Evolutionary conservation across 2,329 filamentous ascomycete genomes (phyloP), one percentile per base, ranked within the genome.

Genomic region (Penicillium vulpinum): DNA sequence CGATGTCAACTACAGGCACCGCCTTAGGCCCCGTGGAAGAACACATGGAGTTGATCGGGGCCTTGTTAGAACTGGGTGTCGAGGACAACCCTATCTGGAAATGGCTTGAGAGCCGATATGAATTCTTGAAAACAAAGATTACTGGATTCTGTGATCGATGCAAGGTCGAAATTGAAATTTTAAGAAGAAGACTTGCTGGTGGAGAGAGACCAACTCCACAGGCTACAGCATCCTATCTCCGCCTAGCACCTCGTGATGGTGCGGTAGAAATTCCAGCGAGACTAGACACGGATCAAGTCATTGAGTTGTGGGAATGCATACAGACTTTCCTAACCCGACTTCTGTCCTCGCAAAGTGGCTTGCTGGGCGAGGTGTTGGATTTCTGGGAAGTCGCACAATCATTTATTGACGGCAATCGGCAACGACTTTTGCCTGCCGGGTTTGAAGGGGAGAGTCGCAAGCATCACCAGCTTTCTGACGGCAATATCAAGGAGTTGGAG

Each of bases 51-150:
- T 81, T 97, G 46, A 97, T 99, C 53, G 83, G 87, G 22, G 81
- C 97, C 35, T 81, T 99, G 51, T 78, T 99, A n/a, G 93, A 99
- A 73, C 80, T 99, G 21, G 95, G 94, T 7, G 92, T 96, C 2
- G 89, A 96, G 10, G 92, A 97, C 58, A 99, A 96, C 67, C 94
- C 94, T 1, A 96, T 99, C 60, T 96, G 91, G 90, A 84, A 95
- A 11, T 99, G 94, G 92, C 85, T 99, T 26, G 80, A 93, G 54
- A 96, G 91, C 68, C 87, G 91, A 44, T 95, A 92, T 70, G 91
- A 96, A 62, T 88, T 92, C 68, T 81, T 99, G 54, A 97, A 94
- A 74, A 87, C 87, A 62, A 95, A 90, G 71, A 93, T 97, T 51
- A 85, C 86, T 40, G 81, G 84, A 0, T 89, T 88, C 15, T 91